phyloP scores from a whole-genome alignment of 2,329 filamentous ascomycete genomes.

The Nothomitra cinnamomea region DNA sequence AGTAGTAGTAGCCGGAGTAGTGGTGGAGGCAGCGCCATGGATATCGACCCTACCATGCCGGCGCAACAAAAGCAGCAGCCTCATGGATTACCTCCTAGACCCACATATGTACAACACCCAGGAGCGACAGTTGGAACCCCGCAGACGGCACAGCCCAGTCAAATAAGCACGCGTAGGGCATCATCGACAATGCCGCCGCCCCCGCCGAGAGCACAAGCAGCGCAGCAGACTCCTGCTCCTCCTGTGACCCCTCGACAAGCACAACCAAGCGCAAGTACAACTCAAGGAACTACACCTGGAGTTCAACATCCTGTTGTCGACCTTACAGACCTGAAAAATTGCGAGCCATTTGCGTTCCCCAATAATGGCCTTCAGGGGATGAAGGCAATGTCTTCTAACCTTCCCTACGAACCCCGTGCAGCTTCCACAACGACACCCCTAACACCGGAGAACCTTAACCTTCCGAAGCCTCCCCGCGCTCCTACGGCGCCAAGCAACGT shows the following conservation, averaged over 20 bases:
- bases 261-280: neutral
- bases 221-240: neutral
- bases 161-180: neutral
- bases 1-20: slow-evolving; percentile 9
- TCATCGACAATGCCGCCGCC: slow-evolving; percentile 7
- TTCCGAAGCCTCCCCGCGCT: slow-evolving; percentile 34
- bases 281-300: neutral
- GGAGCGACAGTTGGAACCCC: neutral
- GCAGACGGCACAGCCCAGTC: slow-evolving; percentile 6
- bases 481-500: slow-evolving; percentile 29
- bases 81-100: neutral
- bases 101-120: neutral
- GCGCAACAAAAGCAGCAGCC: neutral
- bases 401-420: slow-evolving; percentile 42
- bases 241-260: neutral
- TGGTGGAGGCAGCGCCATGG: slow-evolving; percentile 7
- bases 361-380: slow-evolving; percentile 34
- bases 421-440: slow-evolving; percentile 21
- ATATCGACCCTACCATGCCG: slow-evolving; percentile 4
- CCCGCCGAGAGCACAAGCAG: neutral
- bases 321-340: slow-evolving; percentile 32
- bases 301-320: slow-evolving; percentile 20
- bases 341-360: slow-evolving; percentile 30
- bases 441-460: slow-evolving; percentile 23
- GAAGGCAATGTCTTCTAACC: slow-evolving; percentile 32